A percentile compares a stretch with the other conserved stretches of the same genome.
Conservation (phyloP, 352 stramenopile species). For the Phytophthora multivora region DNA sequence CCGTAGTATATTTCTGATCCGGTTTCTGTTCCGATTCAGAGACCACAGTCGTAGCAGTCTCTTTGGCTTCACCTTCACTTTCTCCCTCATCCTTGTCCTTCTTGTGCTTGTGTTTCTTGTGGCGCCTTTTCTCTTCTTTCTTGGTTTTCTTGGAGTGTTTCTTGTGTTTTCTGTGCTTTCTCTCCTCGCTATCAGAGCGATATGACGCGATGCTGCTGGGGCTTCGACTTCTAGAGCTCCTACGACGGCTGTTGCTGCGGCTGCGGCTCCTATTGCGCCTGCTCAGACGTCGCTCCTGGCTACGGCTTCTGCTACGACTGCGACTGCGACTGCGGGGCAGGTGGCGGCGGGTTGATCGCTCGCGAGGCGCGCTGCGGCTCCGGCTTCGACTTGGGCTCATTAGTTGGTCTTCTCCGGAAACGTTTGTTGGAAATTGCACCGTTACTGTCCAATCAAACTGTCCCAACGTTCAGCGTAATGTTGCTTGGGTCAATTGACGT, state of each 20-base stretch:
- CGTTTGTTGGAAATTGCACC: constrained; percentile 13
- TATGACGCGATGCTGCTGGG: background rate
- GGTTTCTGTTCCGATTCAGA: background rate
- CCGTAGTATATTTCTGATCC: background rate
- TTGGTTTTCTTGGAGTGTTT: constrained; percentile 30
- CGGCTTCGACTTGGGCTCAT: constrained; percentile 29
- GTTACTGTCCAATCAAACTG: constrained; percentile 13
- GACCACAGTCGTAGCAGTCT: background rate
- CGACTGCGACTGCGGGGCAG: constrained; percentile 12
- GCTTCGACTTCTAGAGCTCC: constrained; percentile 8
- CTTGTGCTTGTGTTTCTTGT: constrained; percentile 40
- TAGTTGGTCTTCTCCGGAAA: background rate
- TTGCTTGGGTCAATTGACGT: background rate
- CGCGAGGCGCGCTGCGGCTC: constrained; percentile 14
- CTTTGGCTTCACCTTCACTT: constrained; percentile 4
- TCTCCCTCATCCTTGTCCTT: constrained; percentile 23
- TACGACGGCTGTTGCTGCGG: constrained; percentile 22
- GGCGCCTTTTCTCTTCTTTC: constrained; percentile 39
- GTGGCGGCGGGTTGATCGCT: constrained; percentile 3
- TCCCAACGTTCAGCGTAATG: background rate
- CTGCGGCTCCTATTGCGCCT: constrained; percentile 6
- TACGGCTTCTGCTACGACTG: constrained; percentile 23
- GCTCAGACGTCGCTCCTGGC: constrained; percentile 1
- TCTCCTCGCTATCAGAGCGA: constrained; percentile 13
- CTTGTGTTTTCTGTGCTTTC: constrained; percentile 12